Evolutionary conservation across 305 asterid species (phyloP).

Genomic region (Andrographis paniculata): DNA sequence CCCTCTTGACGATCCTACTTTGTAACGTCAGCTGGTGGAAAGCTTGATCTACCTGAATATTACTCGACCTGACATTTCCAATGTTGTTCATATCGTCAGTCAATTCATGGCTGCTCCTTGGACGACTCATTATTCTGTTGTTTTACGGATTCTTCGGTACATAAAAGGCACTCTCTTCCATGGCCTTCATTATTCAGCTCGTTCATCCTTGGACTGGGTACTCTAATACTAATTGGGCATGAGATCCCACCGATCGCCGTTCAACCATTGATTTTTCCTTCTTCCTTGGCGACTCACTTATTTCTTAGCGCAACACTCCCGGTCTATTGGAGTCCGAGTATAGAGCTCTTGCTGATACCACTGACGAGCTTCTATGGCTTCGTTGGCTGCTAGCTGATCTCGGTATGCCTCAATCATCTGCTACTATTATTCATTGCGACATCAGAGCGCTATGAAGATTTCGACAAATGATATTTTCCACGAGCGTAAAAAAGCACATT

Average conservation of each 20-base stretch:
- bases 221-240: neutral
- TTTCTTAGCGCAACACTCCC: neutral
- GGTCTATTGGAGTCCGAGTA: neutral
- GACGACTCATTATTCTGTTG: too few species aligned
- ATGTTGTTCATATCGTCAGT: too few species aligned
- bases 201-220: neutral
- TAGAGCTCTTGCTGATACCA: neutral
- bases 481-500: neutral
- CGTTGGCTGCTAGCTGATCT: too few species aligned
- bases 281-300: neutral
- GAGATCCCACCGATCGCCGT: neutral
- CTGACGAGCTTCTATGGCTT: neutral
- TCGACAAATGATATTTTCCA: neutral
- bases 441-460: too few species aligned
- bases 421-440: too few species aligned
- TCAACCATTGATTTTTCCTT: neutral
- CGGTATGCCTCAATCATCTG: too few species aligned
- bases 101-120: too few species aligned
- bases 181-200: neutral
- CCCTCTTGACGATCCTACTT: too few species aligned
- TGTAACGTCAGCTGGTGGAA: neutral
- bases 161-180: neutral
- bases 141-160: too few species aligned
- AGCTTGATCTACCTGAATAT: neutral
- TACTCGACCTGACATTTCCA: neutral